These are phyloP conservation scores for Taiozyma sp. DNA, from an alignment of 1,139 yeast genomes.

Conservation along the genomic window DNA sequence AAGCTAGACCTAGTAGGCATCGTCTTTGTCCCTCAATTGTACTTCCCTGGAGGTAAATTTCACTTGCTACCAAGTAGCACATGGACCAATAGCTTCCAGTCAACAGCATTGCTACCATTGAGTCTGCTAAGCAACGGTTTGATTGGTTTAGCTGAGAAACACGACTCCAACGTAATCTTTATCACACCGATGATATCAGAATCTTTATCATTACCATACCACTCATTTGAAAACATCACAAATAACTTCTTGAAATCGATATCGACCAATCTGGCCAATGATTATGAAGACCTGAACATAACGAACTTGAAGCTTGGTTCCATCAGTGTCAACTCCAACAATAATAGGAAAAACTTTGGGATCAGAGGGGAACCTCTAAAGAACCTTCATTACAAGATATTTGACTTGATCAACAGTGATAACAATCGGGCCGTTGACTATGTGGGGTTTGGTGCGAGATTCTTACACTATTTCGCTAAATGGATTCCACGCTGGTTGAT, in stretches of 20 bases:
- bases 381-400: conserved; percentile 48
- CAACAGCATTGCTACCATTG: conserved; percentile 44
- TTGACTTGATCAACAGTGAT: conserved; percentile 44
- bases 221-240: conserved; percentile 44
- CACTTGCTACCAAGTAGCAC: conserved; percentile 50
- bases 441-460: conserved; percentile 48
- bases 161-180: conserved; percentile 40
- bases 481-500: conserved; percentile 23
- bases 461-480: conserved; percentile 31
- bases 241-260: conserved; percentile 35
- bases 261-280: conserved; percentile 32
- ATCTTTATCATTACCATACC: conserved; percentile 41
- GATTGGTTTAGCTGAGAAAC: conserved; percentile 47
- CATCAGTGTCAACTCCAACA: conserved; percentile 34
- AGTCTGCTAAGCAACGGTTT: conserved; percentile 55
- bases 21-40: conserved; percentile 58
- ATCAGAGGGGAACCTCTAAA: conserved; percentile 39
- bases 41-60: conserved; percentile 66
- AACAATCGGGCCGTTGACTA: conserved; percentile 31
- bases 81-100: conserved; percentile 47
- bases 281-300: conserved; percentile 32
- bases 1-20: conserved; percentile 51
- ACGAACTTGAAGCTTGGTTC: conserved; percentile 46
- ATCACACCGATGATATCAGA: conserved; percentile 42
- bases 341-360: conserved; percentile 26